Base-by-base conservation (phyloP, 768 basidiomycete species). In the Cyclocybe cylindracea region DNA sequence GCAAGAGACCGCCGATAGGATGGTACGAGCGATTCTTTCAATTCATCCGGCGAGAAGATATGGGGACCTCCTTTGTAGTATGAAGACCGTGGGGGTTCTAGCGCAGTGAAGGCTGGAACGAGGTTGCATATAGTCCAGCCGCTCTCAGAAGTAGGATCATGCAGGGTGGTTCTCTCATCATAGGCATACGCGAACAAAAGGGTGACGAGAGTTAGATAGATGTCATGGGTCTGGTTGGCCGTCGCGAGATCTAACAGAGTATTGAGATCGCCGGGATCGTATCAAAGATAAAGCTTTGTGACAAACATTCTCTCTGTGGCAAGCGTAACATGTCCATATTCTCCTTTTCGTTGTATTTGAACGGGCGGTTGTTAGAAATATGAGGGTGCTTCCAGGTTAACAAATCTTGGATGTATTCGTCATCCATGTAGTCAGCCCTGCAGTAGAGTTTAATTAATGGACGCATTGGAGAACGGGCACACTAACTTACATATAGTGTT, bases 81-180 rank as follows among this genome's bases (percentile, higher is more conserved):
- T 34, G 54, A 44, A 57, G 81, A 83, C n/a, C 78, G 78, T 16
- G 84, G 80, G 29, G 86, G 83, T 64, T 92, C 88, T 31, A 94
- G 82, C 0, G 91, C 87, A n/a, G 91, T 84, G 68, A 94, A 91
- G 2, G 84, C 82, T 42, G 91, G 86, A 10, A 81, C 82, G 45
- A 94, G 76, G 31, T 71, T 76, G 57, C 83, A 78, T 47, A 94
- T 77, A 2, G 92, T 94, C 91, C 91, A 94, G 10, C 89, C 86
- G 65, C 91, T 93, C 67, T 94, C 92, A 6, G 89, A 79, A 2
- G 88, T 91, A n/a, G 90, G 83, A 54, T 94, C 91, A 43, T 77
- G 75, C 54, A 86, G 84, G 0, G 85, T 90, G 4, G 86, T 90
- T 37, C 91, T 84, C 44, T 80, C 76, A 55, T 94, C 91, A 65